These are phyloP conservation scores for Penicillium herquei DNA, from an alignment of 495 filamentous ascomycete species.

Conservation along the genomic window DNA sequence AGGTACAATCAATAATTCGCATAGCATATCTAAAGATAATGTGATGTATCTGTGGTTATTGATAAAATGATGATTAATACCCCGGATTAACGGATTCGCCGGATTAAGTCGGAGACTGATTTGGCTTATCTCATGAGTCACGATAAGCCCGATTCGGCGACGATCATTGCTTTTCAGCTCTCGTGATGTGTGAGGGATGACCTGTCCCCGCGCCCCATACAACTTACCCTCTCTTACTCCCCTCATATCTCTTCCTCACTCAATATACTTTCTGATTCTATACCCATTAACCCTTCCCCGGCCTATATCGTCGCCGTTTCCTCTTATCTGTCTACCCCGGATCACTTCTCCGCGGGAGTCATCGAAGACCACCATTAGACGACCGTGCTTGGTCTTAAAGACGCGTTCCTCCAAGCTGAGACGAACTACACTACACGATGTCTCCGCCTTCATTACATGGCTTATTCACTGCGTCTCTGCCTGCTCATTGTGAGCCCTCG, in stretches of 20 bases:
- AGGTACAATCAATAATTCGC: no score
- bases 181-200: slow-evolving; percentile 13
- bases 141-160: slow-evolving; percentile 5
- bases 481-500: slow-evolving; percentile 62
- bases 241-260: slow-evolving; percentile 3
- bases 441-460: slow-evolving; percentile 30
- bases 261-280: neutral
- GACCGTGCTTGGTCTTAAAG: neutral
- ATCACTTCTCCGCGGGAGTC: slow-evolving; percentile 1
- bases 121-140: slow-evolving; percentile 10
- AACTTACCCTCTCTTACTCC: slow-evolving; percentile 1
- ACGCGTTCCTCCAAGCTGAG: neutral
- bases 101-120: slow-evolving; percentile 3
- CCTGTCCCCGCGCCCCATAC: neutral
- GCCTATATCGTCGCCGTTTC: neutral
- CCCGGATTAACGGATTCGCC: neutral
- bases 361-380: neutral
- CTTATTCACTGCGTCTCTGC: slow-evolving; percentile 38
- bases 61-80: no score
- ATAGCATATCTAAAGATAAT: no score
- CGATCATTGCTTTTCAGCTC: neutral
- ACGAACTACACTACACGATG: slow-evolving; percentile 20
- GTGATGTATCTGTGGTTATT: no score
- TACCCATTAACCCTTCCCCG: neutral
- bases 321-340: slow-evolving; percentile 5